Evolutionary conservation across 1,284 basidiomycete species (phyloP), one percentile per base, ranked within the genome.

Genomic region (Ceratobasidium papillatum): DNA sequence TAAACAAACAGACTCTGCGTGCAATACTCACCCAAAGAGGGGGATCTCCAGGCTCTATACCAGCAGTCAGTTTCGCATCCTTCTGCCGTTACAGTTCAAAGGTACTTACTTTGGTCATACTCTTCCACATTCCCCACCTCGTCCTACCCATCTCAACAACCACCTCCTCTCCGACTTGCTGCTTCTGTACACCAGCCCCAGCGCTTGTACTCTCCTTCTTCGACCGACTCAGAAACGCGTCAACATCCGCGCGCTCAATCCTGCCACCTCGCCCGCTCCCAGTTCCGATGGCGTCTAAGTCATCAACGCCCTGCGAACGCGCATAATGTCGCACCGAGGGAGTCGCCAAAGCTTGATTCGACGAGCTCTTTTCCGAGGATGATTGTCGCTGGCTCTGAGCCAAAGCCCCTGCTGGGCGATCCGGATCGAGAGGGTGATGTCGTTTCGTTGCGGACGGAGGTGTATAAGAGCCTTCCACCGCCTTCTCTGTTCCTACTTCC

Each of bases 91-190:
- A 19, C 62, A 62, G 43, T 3, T 41, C 38, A 43, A 56, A n/a
- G n/a, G n/a, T n/a, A 36, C 81, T 11, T 68, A 89, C 92, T 86
- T 91, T 91, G 25, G 86, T 87, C 92, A 95, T 94, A 0, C 92
- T 92, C 78, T 92, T 92, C 88, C 89, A 95, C 94, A 95, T 95
- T 47, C 89, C 90, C 80, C 90, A 89, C 74, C 94, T 85, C 9
- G 93, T 95, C 77, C 93, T 85, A 19, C 91, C 91, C 68, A 95
- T 85, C 75, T 93, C 91, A 2, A 94, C 87, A 0, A 90, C 84
- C 12, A 86, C 82, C 54, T 79, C 77, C 58, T 90, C 88, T 45
- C 85, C 80, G 17, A 81, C 61, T 41, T 5, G 22, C 43, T 51
- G 19, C 58, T 52, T 51, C 32, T n/a, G 62, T 43, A 25, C 9